A percentile compares a stretch with the other conserved stretches of the same genome.
Conservation (phyloP, 1,284 basidiomycete genomes). For the Melampsora americana region DNA sequence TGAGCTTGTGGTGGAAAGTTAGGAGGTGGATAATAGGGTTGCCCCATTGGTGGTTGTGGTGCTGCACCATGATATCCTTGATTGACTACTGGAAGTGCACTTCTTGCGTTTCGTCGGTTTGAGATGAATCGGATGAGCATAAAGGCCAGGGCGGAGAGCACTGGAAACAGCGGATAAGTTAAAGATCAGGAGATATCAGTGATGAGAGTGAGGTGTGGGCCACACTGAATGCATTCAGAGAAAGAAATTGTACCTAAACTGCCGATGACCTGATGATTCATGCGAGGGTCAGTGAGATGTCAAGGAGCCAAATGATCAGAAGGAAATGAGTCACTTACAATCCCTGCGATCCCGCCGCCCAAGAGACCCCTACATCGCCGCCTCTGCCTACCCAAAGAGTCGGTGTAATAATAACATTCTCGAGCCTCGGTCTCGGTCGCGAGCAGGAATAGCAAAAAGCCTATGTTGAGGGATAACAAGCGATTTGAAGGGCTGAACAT, state of each 20-base stretch:
- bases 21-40: background rate
- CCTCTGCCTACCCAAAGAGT: slow-evolving; percentile 20
- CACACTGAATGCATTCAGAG: too few species aligned
- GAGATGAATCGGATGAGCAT: background rate
- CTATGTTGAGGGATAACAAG: background rate
- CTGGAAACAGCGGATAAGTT: background rate
- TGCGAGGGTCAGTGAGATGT: too few species aligned
- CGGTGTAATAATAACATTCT: slow-evolving; percentile 27
- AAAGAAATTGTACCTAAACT: too few species aligned
- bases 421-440: slow-evolving; percentile 2
- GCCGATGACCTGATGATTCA: background rate
- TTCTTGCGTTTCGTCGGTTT: background rate
- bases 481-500: background rate
- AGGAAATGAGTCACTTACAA: background rate
- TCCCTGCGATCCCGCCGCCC: slow-evolving; percentile 24
- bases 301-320: background rate
- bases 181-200: background rate
- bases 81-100: background rate
- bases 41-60: background rate
- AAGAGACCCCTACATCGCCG: slow-evolving; percentile 25
- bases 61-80: slow-evolving; percentile 1
- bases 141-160: background rate
- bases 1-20: background rate
- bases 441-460: background rate
- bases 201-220: background rate